A percentile compares a stretch with the other conserved stretches of the same genome.
Evolutionary conservation across 2,329 filamentous ascomycete genomes (phyloP).

Genomic region (Alternaria angustiovoidea): DNA sequence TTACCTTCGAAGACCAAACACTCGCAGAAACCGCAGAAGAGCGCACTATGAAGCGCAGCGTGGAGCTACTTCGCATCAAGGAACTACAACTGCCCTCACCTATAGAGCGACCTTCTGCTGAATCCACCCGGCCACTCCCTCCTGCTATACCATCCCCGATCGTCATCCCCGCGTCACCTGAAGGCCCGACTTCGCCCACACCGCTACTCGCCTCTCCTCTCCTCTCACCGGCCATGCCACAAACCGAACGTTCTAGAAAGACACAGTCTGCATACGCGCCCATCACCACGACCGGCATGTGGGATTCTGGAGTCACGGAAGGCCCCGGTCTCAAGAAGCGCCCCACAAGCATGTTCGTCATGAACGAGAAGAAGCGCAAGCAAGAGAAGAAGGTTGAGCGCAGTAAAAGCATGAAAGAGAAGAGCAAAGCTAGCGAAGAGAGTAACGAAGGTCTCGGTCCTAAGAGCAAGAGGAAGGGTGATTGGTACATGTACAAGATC

Average conservation of each 20-base stretch:
- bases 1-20: slow-evolving; percentile 38
- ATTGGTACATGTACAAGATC: slow-evolving; percentile 27
- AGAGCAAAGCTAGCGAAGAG: slow-evolving; percentile 25
- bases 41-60: slow-evolving; percentile 40
- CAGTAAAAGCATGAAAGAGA: slow-evolving; percentile 38
- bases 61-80: slow-evolving; percentile 43
- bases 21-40: slow-evolving; percentile 46
- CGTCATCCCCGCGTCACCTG: slow-evolving; percentile 22
- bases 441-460: slow-evolving; percentile 12
- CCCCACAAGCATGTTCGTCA: slow-evolving; percentile 46
- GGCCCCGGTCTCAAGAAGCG: slow-evolving; percentile 37
- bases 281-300: slow-evolving; percentile 45
- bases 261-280: slow-evolving; percentile 45
- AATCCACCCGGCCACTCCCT: slow-evolving; percentile 2
- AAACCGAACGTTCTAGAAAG: slow-evolving; percentile 33
- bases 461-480: slow-evolving; percentile 20
- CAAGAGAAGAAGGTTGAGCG: slow-evolving; percentile 39
- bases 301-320: slow-evolving; percentile 47
- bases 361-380: slow-evolving; percentile 44
- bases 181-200: slow-evolving; percentile 9
- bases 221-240: slow-evolving; percentile 24
- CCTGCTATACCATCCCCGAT: slow-evolving; percentile 22
- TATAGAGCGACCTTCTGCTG: slow-evolving; percentile 16
- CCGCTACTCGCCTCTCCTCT: slow-evolving; percentile 22
- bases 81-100: slow-evolving; percentile 36